Evolutionary conservation across 1,284 basidiomycete genomes (phyloP), one percentile per base, ranked within the genome.

Genomic region (Heliocybe sulcata): DNA sequence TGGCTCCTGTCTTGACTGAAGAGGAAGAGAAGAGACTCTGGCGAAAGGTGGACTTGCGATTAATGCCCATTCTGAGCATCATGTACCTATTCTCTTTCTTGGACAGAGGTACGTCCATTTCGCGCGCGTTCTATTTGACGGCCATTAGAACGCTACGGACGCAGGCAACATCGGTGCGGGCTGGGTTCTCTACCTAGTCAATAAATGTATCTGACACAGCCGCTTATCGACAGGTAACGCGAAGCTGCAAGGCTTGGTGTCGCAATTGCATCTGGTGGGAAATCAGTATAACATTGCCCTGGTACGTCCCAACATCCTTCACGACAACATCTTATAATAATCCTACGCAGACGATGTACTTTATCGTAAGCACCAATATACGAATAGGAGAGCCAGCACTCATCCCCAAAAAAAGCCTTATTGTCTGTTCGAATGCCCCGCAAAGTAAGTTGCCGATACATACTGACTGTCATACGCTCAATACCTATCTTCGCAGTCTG

Each of bases 41-140:
- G 74, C 71, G 78, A 57, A 88, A 87, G 69, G 72, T 88, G 22
- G 85, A 88, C 60, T 22, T 74, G 31, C 70, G 81, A 54, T 70
- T 87, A 35, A 78, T 87, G 77, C 84, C 85, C 0, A 85, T 87
- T 29, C 65, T 87, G 19, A 74, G 78, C 19, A 58, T 83, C 48
- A 81, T 87, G 77, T 86, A 86, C 60, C 68, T 87, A 25, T 67
- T 82, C 42, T 81, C 81, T 2, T 87, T 84, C 65, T 68, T 87
- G 68, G 85, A 87, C 61, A 68, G 83, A 74, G 80, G 84, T 79
- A 53, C 26, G 67, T 60, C 20, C 23, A 6, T 20, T 11, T 55
- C 31, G 23, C 10, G 20, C 23, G 29, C 26, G 14, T 52, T 26
- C 27, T 12, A 14, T 14, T 11, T 25, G 19, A 25, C 27, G 26